A percentile compares a stretch with the other conserved stretches of the same genome.
These are phyloP conservation scores for Moesziomyces sp. DNA, from an alignment of 1,284 basidiomycete genomes.

Conservation along the genomic window DNA sequence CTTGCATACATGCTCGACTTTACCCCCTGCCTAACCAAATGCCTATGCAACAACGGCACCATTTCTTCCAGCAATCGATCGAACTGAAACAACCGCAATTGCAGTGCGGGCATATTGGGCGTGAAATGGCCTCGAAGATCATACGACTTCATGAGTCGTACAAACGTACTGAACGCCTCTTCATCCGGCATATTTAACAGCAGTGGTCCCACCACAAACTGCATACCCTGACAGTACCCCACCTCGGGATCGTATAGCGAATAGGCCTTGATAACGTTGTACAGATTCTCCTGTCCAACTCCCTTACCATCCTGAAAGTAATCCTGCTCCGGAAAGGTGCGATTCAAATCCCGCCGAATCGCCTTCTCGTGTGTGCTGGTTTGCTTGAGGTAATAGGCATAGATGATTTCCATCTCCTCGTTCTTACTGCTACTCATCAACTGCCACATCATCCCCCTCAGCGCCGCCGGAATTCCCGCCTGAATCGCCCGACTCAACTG, in stretches of 20 bases:
- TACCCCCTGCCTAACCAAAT: constrained; percentile 90
- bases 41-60: constrained; percentile 87
- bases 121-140: constrained; percentile 94
- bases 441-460: constrained; percentile 98
- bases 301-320: constrained; percentile 89
- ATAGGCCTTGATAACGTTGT: constrained; percentile 97
- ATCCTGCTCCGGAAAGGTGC: constrained; percentile 97
- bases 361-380: constrained; percentile 89
- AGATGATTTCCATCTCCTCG: constrained; percentile 83
- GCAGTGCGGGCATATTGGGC: constrained; percentile 97
- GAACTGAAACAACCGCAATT: constrained; percentile 88
- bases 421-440: constrained; percentile 93
- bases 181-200: constrained; percentile 76
- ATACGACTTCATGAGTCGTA: constrained; percentile 97
- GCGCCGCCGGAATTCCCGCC: constrained; percentile 83
- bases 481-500: constrained; percentile 90
- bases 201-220: constrained; percentile 90
- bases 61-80: constrained; percentile 93
- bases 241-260: constrained; percentile 94
- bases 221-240: constrained; percentile 92
- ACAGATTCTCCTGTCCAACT: constrained; percentile 93
- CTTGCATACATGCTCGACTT: constrained; percentile 90
- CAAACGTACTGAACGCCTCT: constrained; percentile 93
- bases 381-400: constrained; percentile 83
- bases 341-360: constrained; percentile 84